These are phyloP conservation scores for Vigna unguiculata DNA, from an alignment of 306 rosid species.

Conservation along the genomic window DNA sequence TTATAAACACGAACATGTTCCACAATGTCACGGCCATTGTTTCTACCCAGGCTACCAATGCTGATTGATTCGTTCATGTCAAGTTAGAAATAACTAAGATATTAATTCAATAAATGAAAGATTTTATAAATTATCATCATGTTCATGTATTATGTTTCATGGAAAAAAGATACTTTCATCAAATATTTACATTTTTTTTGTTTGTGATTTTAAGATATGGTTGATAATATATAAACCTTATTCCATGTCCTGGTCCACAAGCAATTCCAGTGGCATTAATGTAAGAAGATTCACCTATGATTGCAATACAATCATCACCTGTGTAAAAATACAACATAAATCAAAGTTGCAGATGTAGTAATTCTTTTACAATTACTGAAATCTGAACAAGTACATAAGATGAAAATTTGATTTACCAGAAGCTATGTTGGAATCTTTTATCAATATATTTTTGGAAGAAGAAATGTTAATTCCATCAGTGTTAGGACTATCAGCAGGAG, in stretches of 20 bases:
- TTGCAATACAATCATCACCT: constrained; percentile 63
- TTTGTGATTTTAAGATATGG: neutral
- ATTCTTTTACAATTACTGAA: neutral
- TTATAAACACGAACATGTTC: constrained; percentile 39
- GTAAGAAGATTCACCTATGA: constrained; percentile 33
- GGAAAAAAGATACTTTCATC: too few relatives aligned
- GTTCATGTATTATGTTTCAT: too few relatives aligned
- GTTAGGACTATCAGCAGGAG: constrained; percentile 54
- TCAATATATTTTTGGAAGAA: neutral
- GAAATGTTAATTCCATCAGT: constrained; percentile 58
- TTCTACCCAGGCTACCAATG: constrained; percentile 57
- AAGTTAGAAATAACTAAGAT: neutral
- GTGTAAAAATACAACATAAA: neutral
- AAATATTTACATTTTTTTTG: neutral
- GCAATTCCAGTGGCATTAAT: constrained; percentile 43
- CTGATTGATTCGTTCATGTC: neutral
- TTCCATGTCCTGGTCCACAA: constrained; percentile 65
- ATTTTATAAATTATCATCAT: too few relatives aligned
- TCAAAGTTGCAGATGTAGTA: neutral
- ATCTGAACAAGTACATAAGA: too few relatives aligned
- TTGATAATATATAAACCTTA: constrained; percentile 35
- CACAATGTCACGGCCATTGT: constrained; percentile 21
- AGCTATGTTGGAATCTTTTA: constrained; percentile 33
- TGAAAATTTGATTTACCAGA: constrained; percentile 45
- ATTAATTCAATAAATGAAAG: neutral